Percentiles rank a stretch among this genome's conserved stretches.
These are phyloP conservation scores for Cryptomeria japonica DNA, from an alignment of 75 land plant species.

Conservation along the genomic window DNA sequence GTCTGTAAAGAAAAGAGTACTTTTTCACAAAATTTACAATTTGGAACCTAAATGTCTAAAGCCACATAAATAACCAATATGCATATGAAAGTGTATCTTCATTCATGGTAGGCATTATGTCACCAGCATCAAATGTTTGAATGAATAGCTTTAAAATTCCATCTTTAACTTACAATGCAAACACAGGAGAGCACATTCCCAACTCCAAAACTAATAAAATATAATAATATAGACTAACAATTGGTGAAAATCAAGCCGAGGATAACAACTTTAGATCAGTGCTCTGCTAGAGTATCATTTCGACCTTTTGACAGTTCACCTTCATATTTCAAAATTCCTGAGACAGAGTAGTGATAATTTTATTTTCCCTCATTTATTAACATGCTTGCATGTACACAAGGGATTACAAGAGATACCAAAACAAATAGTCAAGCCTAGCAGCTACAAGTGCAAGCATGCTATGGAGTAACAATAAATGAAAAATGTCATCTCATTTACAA, in stretches of 20 bases:
- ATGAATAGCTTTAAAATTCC: not conserved
- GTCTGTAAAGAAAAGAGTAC: constrained; percentile 40
- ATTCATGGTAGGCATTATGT: not conserved
- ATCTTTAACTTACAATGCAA: too few relatives aligned
- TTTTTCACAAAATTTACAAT: not conserved
- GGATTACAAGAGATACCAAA: not conserved
- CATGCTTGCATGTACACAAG: not conserved
- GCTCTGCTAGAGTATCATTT: not conserved
- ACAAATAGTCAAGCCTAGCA: not conserved
- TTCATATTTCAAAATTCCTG: not conserved
- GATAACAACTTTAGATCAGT: not conserved
- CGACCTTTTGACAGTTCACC: not conserved
- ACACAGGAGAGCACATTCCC: too few relatives aligned
- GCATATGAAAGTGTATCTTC: not conserved
- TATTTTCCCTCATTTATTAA: not conserved
- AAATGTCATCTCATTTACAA: not conserved
- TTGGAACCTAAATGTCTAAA: not conserved
- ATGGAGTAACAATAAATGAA: not conserved
- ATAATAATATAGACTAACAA: not conserved
- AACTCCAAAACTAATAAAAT: too few relatives aligned
- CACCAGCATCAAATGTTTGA: not conserved
- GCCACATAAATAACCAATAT: not conserved
- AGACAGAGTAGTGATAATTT: not conserved
- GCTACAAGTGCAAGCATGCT: not conserved
- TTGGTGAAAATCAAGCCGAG: not conserved